phyloP scores from a whole-genome alignment of 1,139 yeast species.

The Entelexis sorbosivorans region DNA sequence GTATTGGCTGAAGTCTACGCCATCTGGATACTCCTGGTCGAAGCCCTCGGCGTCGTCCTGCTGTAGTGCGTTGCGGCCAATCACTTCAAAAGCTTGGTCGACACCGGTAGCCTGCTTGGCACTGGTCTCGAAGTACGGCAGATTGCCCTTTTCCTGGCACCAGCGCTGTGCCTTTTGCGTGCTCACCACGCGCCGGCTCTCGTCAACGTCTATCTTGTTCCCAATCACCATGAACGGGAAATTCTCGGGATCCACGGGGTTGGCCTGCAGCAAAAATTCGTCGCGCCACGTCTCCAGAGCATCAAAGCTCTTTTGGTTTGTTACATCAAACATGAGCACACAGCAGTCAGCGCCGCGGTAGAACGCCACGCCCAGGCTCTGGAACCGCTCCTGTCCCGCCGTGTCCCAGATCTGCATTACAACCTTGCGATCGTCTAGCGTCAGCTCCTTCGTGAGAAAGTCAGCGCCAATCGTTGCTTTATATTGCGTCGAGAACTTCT shows the following conservation, averaged over 20 bases:
- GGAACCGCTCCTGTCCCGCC: conserved; percentile 83
- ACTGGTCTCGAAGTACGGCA: conserved; percentile 88
- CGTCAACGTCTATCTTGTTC: conserved; percentile 91
- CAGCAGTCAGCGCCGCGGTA: conserved; percentile 98
- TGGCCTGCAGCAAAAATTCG: conserved; percentile 87
- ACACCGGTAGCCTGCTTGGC: conserved; percentile 92
- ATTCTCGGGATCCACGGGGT: conserved; percentile 83
- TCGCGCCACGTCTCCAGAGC: conserved; percentile 88
- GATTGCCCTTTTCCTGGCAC: conserved; percentile 75
- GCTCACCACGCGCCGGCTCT: conserved; percentile 70
- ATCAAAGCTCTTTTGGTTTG: conserved; percentile 85
- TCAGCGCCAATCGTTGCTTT: conserved; percentile 98
- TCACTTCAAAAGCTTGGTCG: conserved; percentile 89
- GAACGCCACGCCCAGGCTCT: conserved; percentile 91
- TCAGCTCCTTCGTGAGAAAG: conserved; percentile 81
- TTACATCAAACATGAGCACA: conserved; percentile 88
- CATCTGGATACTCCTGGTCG: conserved; percentile 89
- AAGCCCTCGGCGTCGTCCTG: conserved; percentile 79
- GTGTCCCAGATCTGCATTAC: conserved; percentile 87
- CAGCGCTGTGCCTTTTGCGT: conserved; percentile 76
- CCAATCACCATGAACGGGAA: conserved; percentile 94
- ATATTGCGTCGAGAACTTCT: conserved; percentile 88
- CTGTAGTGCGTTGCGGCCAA: conserved; percentile 89
- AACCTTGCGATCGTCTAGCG: conserved; percentile 68
- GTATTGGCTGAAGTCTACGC: conserved; percentile 74